phyloP scores from a whole-genome alignment of 2,329 filamentous ascomycete genomes.

The Mycocentrospora acerina region DNA sequence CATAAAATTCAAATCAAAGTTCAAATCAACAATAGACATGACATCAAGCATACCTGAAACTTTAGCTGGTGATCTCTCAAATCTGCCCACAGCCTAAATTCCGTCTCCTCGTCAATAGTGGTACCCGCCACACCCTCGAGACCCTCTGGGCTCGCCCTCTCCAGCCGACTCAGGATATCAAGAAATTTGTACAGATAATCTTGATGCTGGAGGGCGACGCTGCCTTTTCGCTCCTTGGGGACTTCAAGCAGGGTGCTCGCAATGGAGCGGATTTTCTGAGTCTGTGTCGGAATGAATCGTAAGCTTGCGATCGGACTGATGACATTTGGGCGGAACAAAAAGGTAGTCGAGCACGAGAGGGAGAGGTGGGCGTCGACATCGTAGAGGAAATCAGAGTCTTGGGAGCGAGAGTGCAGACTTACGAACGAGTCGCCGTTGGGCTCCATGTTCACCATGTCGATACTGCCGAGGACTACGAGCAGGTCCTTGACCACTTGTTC shows the following conservation, averaged over 20 bases:
- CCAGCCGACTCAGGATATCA: constrained; percentile 72
- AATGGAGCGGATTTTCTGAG: constrained; percentile 82
- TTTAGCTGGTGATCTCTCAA: constrained; percentile 75
- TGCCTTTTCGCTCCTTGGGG: constrained; percentile 55
- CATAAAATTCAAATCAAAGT: too few species aligned
- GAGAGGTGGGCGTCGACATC: constrained; percentile 3
- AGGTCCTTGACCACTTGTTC: constrained; percentile 81
- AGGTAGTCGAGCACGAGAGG: constrained; percentile 9
- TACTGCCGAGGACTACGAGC: constrained; percentile 70
- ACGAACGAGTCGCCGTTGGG: constrained; percentile 66
- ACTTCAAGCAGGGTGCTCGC: constrained; percentile 75
- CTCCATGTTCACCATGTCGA: constrained; percentile 84
- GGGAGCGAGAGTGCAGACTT: constrained; percentile 39
- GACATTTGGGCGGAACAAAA: constrained; percentile 8
- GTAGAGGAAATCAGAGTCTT: constrained; percentile 14
- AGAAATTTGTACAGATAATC: constrained; percentile 72
- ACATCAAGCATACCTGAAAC: constrained; percentile 48
- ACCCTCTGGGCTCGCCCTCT: constrained; percentile 58
- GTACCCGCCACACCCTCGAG: constrained; percentile 30
- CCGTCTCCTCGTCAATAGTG: constrained; percentile 67
- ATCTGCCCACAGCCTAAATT: constrained; percentile 76
- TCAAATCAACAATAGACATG: too few species aligned
- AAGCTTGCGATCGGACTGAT: constrained; percentile 24
- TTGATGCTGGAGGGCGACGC: constrained; percentile 61
- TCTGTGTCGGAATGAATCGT: constrained; percentile 48